Conservation (phyloP, 2,329 filamentous ascomycete species). For the Hypoxylon sp. region DNA sequence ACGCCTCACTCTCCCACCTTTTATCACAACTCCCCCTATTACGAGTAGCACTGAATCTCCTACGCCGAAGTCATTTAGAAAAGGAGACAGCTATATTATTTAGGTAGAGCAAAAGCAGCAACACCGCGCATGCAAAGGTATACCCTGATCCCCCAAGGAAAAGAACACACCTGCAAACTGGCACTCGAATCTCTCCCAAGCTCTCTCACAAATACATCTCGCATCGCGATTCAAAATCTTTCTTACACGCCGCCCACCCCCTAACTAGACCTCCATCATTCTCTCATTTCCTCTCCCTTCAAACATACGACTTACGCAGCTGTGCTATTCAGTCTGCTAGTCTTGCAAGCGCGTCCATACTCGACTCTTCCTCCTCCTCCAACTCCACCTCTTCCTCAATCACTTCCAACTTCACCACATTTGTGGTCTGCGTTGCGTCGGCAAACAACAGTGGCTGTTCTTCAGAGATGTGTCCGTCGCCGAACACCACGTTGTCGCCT, state of each 20-base stretch:
- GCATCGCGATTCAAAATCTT: not conserved
- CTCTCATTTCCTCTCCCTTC: not conserved
- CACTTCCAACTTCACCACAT: conserved; percentile 60
- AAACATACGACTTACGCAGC: not conserved
- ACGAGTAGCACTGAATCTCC: too few relatives aligned
- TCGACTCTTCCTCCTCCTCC: conserved; percentile 57
- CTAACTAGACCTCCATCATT: not conserved
- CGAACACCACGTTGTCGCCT: conserved; percentile 4
- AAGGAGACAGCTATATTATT: not conserved
- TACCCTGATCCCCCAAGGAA: not conserved
- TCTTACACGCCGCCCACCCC: not conserved
- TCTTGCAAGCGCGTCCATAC: conserved; percentile 51
- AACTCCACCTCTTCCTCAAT: conserved; percentile 62
- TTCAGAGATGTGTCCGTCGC: not conserved
- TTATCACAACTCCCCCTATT: too few relatives aligned
- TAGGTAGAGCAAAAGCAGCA: not conserved
- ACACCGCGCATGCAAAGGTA: not conserved
- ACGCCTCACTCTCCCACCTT: too few relatives aligned
- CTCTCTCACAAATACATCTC: not conserved
- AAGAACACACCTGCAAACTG: not conserved
- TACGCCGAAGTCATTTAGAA: not conserved
- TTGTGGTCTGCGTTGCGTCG: conserved; percentile 57
- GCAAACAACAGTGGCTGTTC: not conserved
- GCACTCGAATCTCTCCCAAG: not conserved
- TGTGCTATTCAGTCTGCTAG: conserved; percentile 1